Conservation (phyloP, 371 early-diverging fungal species). For the Basidiobolus meristosporus region DNA sequence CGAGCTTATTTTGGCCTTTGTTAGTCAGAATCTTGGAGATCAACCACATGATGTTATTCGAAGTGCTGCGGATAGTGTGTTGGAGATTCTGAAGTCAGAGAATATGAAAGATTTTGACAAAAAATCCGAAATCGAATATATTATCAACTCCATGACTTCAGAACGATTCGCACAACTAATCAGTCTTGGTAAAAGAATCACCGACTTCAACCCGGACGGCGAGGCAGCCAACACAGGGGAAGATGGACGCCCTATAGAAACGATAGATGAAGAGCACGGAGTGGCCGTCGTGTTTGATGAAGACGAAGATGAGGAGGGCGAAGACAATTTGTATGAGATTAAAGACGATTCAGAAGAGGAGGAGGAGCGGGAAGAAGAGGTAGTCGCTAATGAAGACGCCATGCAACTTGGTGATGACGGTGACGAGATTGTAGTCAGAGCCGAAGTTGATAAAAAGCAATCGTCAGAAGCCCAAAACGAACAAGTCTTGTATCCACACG, state of each 20-base stretch:
- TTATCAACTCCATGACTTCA: conserved; percentile 42
- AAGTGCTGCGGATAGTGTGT: conserved; percentile 73
- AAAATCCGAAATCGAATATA: conserved; percentile 56
- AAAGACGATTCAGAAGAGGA: conserved; percentile 24
- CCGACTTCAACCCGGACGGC: conserved; percentile 48
- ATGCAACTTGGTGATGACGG: conserved; percentile 5
- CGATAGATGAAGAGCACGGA: conserved; percentile 52
- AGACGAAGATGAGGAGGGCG: conserved; percentile 43
- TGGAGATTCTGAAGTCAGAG: conserved; percentile 72
- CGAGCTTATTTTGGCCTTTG: conserved; percentile 70
- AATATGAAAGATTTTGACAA: conserved; percentile 74
- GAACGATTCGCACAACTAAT: conserved; percentile 75
- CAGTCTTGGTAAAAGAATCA: conserved; percentile 82
- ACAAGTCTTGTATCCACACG: conserved; percentile 23
- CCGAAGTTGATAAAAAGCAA: conserved; percentile 14
- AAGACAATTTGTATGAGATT: conserved; percentile 14
- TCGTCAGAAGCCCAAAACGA: conserved; percentile 3
- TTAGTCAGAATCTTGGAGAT: conserved; percentile 68
- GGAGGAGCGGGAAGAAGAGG: conserved; percentile 13
- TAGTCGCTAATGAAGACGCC: conserved; percentile 16
- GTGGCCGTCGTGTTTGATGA: conserved; percentile 59
- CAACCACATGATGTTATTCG: conserved; percentile 74
- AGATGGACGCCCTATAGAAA: conserved; percentile 16
- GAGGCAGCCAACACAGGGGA: conserved; percentile 14
- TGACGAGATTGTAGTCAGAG: conserved; percentile 11